These are phyloP conservation scores for Trichophyton mentagrophytes DNA, from an alignment of 2,329 filamentous ascomycete species.

Conservation along the genomic window DNA sequence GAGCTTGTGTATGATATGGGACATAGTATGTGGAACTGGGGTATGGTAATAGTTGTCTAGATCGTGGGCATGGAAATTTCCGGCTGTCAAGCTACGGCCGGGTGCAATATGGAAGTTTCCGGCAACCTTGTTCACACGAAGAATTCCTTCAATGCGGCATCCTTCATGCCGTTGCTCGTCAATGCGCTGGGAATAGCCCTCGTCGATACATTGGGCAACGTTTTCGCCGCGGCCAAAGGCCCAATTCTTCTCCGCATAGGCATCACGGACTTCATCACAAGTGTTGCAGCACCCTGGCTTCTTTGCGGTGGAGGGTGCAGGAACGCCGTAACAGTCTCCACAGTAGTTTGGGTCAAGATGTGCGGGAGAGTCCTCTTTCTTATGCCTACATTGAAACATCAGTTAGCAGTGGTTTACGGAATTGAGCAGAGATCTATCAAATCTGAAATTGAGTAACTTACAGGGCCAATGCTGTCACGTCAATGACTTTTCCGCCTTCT, in stretches of 20 bases:
- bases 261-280: constrained; percentile 90
- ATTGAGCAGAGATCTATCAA: neutral
- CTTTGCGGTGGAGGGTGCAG: constrained; percentile 52
- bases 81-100: constrained; percentile 87
- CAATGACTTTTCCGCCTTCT: constrained; percentile 66
- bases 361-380: constrained; percentile 51
- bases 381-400: constrained; percentile 40
- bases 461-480: constrained; percentile 55
- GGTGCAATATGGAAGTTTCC: constrained; percentile 98
- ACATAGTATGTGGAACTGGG: constrained; percentile 68
- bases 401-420: neutral
- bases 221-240: constrained; percentile 84
- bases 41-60: constrained; percentile 86
- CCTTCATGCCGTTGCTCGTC: constrained; percentile 82
- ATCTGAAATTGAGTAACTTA: constrained; percentile 29
- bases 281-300: constrained; percentile 95
- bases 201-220: constrained; percentile 88
- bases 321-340: constrained; percentile 81
- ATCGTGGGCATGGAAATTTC: constrained; percentile 96
- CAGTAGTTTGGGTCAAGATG: constrained; percentile 91
- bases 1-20: constrained; percentile 74
- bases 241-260: constrained; percentile 81
- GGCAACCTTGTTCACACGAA: constrained; percentile 95
- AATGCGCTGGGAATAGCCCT: constrained; percentile 83
- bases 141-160: constrained; percentile 80